Evolutionary conservation across 177 flowering plant genomes (phyloP), one percentile per base, ranked within the genome.

Genomic region (Viscum album): DNA sequence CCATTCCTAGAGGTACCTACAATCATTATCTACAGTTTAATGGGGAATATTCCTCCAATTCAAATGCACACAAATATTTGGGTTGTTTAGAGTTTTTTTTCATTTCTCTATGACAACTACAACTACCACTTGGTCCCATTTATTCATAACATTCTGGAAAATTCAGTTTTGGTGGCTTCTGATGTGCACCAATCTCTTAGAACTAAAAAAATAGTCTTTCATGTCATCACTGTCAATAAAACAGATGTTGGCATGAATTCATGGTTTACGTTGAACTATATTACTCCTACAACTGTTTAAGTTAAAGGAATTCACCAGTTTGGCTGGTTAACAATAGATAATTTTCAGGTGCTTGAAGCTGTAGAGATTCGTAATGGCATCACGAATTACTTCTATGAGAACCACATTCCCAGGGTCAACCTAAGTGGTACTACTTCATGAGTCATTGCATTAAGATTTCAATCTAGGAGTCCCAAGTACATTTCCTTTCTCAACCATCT

Each of bases 161-260:
- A 97, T 67, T 83, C 99, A 71, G 99, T 95, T 67, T 97, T 95
- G 70, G 99, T 92, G 37, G 45, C 82, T 60, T 95, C 99, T 34
- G 74, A 92, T 65, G 85, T 90, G 32, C 84, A 82, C 78, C 82
- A 92, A 39, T 84, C 88, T 66, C 62, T 71, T 34, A 80, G 78
- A 66, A 97, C 99, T 71, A 94, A 84, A 63, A 90, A 84, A 73
- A 83, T 92, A 45, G 89, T 95, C 63, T 90, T 95, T 72, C 99
- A 95, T 84, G 81, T 95, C 67, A 90, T 95, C 67, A 95, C 99
- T 26, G 99, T 92, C 76, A 92, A 92, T 87, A 95, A 95, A 82
- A 95, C 99, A 3, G 92, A 92, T 78, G 94, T 96, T 34, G 96
- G 94, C 26, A 94, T 92, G 97, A 97, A 94, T 72, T 88, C 99